Evolutionary conservation across 2,329 filamentous ascomycete genomes (phyloP), one percentile per base, ranked within the genome.

Genomic region (Coniochaeta ligniaria): DNA sequence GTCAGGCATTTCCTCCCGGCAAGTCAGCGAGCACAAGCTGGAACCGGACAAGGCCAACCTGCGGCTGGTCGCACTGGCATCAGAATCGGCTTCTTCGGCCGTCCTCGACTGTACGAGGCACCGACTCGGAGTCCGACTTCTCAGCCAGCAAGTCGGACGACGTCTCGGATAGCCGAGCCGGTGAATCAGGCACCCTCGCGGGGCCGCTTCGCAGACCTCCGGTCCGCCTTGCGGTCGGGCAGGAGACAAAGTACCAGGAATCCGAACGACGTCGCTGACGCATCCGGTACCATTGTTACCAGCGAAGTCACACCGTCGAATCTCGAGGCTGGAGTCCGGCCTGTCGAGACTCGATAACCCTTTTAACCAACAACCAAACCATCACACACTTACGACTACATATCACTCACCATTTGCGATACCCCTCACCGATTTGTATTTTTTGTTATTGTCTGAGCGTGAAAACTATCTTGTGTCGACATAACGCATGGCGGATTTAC

Each of bases 261-360:
- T 41, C 31, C 59, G 14, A 52, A 52, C 24, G 47, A 52, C 4
- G 47, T 52, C 5, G 47, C 63, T 22, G 63, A 65, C 14, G 66
- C 66, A 16, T 69, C 69, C 11, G 69, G 67, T 24, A 64, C 70
- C 12, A 71, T 52, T 17, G 26, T 52, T 12, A 22, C 69, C 57
- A 58, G 64, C 0, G 59, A 64, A 17, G 65, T 71, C 8, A 70
- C 72, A 1, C 69, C 70, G 2, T 71, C 70, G 2, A 68, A 73
- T 52, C 69, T 75, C 17, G 72, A 75, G 59, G 72, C 73, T n/a
- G 73, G 72, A n/a, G 62, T 66, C 6, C 66, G 67, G 26, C 62
- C 58, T 16, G 56, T 31, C 24, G 35, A 41, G 24, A 31, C 35
- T 17, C 56, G 38, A 58, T 58, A 26, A 45, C 38, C 24, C 36